phyloP scores from a whole-genome alignment of 2,329 filamentous ascomycete species.

The Biscogniauxia mediterranea region DNA sequence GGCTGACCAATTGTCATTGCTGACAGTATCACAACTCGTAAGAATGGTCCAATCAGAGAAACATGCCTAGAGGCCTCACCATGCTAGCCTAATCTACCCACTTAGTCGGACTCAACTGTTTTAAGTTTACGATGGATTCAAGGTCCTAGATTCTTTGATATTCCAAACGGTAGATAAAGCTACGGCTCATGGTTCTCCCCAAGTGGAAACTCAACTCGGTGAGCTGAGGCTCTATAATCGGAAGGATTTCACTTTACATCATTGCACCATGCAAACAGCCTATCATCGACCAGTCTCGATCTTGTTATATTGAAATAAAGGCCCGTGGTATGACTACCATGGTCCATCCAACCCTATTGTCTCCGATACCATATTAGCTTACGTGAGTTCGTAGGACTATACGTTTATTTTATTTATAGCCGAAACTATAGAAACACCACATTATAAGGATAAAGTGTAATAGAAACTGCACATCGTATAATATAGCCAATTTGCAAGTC shows the following conservation, averaged over 20 bases:
- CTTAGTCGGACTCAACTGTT: background rate
- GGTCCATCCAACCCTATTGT: background rate
- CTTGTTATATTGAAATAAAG: background rate
- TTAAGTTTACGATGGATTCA: background rate
- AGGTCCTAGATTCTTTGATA: background rate
- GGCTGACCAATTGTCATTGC: constrained; percentile 14
- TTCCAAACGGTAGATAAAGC: background rate
- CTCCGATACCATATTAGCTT: background rate
- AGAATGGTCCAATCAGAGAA: constrained; percentile 15
- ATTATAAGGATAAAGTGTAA: background rate
- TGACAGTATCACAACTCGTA: constrained; percentile 13
- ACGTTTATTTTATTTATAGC: background rate
- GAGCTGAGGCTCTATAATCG: background rate
- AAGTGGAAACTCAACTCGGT: background rate
- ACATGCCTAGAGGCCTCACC: background rate
- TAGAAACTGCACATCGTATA: background rate
- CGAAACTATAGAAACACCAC: background rate
- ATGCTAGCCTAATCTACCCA: background rate
- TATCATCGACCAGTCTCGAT: background rate
- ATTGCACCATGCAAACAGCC: background rate
- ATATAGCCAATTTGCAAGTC: background rate
- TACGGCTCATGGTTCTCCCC: background rate
- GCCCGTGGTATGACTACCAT: background rate
- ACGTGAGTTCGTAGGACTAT: background rate
- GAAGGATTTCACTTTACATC: background rate